These are phyloP conservation scores for Stromatinia cepivora DNA, from an alignment of 2,329 filamentous ascomycete species.

Conservation along the genomic window DNA sequence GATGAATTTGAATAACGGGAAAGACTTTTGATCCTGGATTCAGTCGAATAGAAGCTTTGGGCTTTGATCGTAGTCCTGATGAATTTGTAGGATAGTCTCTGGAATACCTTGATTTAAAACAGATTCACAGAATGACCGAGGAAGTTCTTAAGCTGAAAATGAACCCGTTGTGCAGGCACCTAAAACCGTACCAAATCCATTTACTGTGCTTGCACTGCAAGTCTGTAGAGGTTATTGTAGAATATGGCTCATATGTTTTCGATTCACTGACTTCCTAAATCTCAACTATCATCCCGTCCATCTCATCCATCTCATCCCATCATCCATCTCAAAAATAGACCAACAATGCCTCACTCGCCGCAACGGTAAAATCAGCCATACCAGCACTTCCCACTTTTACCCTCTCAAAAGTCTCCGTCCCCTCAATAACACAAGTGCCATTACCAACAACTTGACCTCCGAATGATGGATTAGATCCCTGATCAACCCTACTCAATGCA, in stretches of 20 bases:
- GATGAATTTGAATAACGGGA: too few relatives aligned
- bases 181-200: too few relatives aligned
- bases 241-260: neutral
- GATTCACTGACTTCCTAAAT: neutral
- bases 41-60: too few relatives aligned
- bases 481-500: slow-evolving; percentile 48
- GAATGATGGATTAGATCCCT: slow-evolving; percentile 46
- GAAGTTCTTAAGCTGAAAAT: too few relatives aligned
- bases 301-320: neutral
- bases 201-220: too few relatives aligned
- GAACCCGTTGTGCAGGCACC: too few relatives aligned
- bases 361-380: slow-evolving; percentile 45
- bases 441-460: slow-evolving; percentile 50
- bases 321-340: slow-evolving; percentile 44
- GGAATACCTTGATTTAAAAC: too few relatives aligned
- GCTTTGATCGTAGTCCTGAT: too few relatives aligned
- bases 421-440: slow-evolving; percentile 47
- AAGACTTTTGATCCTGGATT: too few relatives aligned
- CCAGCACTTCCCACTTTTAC: slow-evolving; percentile 41
- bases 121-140: too few relatives aligned
- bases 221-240: too few relatives aligned
- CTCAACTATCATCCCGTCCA: neutral
- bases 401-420: slow-evolving; percentile 45
- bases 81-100: too few relatives aligned
- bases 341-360: slow-evolving; percentile 51